Conservation (phyloP, 805 yeast genomes). For the Pichia paraexigua region DNA sequence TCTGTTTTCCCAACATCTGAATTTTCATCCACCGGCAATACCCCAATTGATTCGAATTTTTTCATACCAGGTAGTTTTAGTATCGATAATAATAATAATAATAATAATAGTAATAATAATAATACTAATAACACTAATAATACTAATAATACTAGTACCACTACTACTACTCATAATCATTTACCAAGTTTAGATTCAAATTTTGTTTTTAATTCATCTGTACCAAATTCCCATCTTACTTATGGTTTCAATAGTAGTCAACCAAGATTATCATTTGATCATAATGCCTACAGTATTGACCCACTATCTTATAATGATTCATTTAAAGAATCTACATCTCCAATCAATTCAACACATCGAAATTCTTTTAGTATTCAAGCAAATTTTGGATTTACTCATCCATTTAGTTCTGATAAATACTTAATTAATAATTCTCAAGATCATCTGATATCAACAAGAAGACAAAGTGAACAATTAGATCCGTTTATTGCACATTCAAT, state of each 20-base stretch:
- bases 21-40: neutral
- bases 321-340: slow-evolving; percentile 16
- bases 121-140: neutral
- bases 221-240: neutral
- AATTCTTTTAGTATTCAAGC: neutral
- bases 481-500: slow-evolving; percentile 33
- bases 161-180: no score
- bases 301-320: neutral
- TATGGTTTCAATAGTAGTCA: neutral
- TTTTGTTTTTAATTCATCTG: neutral
- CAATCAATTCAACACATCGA: neutral
- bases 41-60: neutral
- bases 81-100: neutral
- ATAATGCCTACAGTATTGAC: neutral
- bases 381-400: slow-evolving; percentile 14
- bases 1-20: slow-evolving; percentile 12
- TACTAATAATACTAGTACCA: no score
- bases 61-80: neutral
- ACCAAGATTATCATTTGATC: slow-evolving; percentile 1
- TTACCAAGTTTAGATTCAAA: neutral
- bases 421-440: slow-evolving; percentile 16
- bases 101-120: neutral
- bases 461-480: slow-evolving; percentile 45
- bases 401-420: slow-evolving; percentile 23
- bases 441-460: slow-evolving; percentile 25